Percentiles rank a stretch among this genome's conserved stretches.
Conservation (phyloP, 306 rosid genomes). For the Geum urbanum region DNA sequence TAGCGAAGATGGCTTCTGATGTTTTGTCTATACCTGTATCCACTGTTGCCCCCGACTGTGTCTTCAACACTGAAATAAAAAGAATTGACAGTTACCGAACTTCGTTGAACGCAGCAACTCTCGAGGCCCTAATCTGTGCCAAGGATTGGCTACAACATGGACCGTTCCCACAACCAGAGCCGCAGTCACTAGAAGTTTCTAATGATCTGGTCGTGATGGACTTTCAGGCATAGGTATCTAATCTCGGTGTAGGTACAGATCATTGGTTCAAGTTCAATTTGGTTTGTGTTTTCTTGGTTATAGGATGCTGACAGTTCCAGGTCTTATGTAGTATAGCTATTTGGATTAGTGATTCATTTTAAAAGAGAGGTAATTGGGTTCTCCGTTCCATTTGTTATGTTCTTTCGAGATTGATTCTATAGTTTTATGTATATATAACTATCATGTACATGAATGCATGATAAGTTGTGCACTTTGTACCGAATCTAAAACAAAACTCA, state of each 20-base stretch:
- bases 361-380: conserved; percentile 11
- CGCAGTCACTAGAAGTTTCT: conserved; percentile 35
- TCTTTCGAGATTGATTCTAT: background rate
- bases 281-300: conserved; percentile 9
- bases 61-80: conserved; percentile 58
- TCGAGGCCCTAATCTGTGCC: conserved; percentile 80
- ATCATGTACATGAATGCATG: too few relatives aligned
- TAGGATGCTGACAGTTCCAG: conserved; percentile 25
- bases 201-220: conserved; percentile 46
- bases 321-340: conserved; percentile 18
- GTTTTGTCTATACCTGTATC: conserved; percentile 70
- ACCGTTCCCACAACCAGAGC: conserved; percentile 26
- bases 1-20: conserved; percentile 81
- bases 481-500: too few relatives aligned
- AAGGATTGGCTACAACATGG: conserved; percentile 72
- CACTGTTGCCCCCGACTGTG: conserved; percentile 54
- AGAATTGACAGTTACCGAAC: conserved; percentile 59
- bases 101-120: conserved; percentile 51
- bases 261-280: conserved; percentile 26
- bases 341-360: conserved; percentile 25
- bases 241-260: conserved; percentile 27
- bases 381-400: background rate
- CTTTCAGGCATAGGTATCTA: conserved; percentile 31
- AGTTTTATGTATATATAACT: too few relatives aligned
- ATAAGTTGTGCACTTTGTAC: too few relatives aligned